Conservation (phyloP, 2,329 filamentous ascomycete species). For the Nemania abortiva region DNA sequence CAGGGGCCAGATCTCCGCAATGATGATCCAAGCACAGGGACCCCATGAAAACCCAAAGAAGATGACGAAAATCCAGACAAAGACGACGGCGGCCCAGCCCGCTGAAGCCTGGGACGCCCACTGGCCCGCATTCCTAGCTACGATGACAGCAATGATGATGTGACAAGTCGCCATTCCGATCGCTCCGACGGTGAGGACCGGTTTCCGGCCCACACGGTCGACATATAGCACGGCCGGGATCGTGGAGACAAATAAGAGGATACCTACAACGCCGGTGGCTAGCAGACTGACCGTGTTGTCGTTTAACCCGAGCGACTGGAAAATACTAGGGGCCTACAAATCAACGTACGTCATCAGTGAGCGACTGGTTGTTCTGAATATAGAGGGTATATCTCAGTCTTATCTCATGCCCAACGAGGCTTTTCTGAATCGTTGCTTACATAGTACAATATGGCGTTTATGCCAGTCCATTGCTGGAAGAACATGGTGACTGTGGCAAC, state of each 20-base stretch:
- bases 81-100: constrained; percentile 75
- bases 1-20: constrained; percentile 80
- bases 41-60: constrained; percentile 84
- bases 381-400: not conserved
- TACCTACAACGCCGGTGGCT: constrained; percentile 78
- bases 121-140: constrained; percentile 70
- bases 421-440: constrained; percentile 12
- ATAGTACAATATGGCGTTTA: constrained; percentile 69
- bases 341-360: not conserved
- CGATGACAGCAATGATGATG: constrained; percentile 77
- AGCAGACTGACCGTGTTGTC: constrained; percentile 66
- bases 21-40: constrained; percentile 79
- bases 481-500: constrained; percentile 74
- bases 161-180: constrained; percentile 78
- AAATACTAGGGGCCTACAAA: constrained; percentile 77
- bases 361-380: not conserved
- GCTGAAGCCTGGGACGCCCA: constrained; percentile 70
- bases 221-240: constrained; percentile 75
- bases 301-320: constrained; percentile 72
- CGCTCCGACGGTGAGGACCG: constrained; percentile 72
- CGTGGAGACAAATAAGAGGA: constrained; percentile 76
- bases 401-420: too few species aligned
- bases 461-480: constrained; percentile 66
- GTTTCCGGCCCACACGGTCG: constrained; percentile 73
- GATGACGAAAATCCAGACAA: constrained; percentile 81